These are phyloP conservation scores for Fistulifera solaris DNA, from an alignment of 108 stramenopile species.

Conservation along the genomic window DNA sequence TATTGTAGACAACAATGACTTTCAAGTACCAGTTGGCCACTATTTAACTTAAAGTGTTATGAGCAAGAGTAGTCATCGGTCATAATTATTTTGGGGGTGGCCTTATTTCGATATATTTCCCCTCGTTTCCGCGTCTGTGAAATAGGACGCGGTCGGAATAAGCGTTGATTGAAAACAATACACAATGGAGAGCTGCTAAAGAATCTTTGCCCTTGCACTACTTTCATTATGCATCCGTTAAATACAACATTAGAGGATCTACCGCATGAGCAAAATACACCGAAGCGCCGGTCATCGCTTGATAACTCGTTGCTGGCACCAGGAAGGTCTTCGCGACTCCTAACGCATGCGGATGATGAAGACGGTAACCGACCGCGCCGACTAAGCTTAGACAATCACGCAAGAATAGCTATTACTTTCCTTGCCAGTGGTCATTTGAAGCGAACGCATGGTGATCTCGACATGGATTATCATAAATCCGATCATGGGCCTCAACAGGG, in stretches of 20 bases:
- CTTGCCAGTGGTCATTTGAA: neutral
- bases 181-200: too few relatives aligned
- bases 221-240: constrained; percentile 5
- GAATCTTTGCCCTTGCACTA: neutral
- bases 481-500: neutral
- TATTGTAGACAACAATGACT: too few relatives aligned
- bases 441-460: neutral
- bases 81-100: too few relatives aligned
- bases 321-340: neutral
- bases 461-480: neutral
- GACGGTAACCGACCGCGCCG: constrained; percentile 4
- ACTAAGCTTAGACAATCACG: constrained; percentile 1
- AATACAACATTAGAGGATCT: neutral
- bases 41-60: too few relatives aligned
- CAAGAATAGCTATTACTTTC: neutral
- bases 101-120: too few relatives aligned
- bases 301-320: constrained; percentile 9
- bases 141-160: too few relatives aligned
- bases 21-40: too few relatives aligned
- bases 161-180: too few relatives aligned
- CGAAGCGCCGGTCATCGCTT: constrained; percentile 5
- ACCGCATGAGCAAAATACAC: neutral
- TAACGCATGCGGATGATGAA: neutral
- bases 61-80: too few relatives aligned
- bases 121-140: too few relatives aligned